Conservation (phyloP, 2,329 filamentous ascomycete genomes). For the Penicillium sp. region DNA sequence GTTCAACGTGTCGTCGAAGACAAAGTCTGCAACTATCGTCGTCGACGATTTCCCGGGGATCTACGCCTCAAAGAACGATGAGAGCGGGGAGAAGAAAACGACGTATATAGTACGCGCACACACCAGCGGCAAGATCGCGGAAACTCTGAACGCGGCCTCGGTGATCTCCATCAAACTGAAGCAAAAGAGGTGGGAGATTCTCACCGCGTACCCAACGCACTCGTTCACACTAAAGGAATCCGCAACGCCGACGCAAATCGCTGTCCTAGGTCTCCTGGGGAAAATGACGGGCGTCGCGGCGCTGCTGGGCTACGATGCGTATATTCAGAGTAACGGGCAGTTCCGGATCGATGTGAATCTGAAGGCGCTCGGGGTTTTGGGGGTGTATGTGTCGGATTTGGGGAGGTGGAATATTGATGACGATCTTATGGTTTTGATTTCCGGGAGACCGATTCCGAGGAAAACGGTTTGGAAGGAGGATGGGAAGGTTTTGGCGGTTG, state of each 20-base stretch:
- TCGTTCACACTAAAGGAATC: constrained; percentile 52
- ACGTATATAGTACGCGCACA: constrained; percentile 77
- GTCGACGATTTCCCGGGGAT: constrained; percentile 76
- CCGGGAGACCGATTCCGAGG: constrained; percentile 70
- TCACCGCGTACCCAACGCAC: constrained; percentile 73
- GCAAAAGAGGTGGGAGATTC: constrained; percentile 75
- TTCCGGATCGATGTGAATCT: constrained; percentile 70
- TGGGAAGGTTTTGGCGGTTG: constrained; percentile 72
- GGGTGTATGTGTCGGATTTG: constrained; percentile 77
- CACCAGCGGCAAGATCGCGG: constrained; percentile 63
- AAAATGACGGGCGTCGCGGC: constrained; percentile 92
- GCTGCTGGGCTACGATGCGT: constrained; percentile 66
- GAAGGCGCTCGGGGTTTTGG: constrained; percentile 76
- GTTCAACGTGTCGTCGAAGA: constrained; percentile 75
- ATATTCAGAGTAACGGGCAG: constrained; percentile 62
- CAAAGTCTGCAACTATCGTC: constrained; percentile 71
- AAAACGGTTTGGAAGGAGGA: constrained; percentile 66
- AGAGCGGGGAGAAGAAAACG: no score
- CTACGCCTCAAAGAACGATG: constrained; percentile 50
- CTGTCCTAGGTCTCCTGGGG: constrained; percentile 76
- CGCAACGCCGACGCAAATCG: constrained; percentile 50
- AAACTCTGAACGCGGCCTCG: constrained; percentile 46
- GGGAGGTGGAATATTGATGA: constrained; percentile 63
- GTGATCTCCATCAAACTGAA: constrained; percentile 68
- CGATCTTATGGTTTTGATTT: constrained; percentile 76